These are phyloP conservation scores for Camelina laxa DNA, from an alignment of 345 rosid genomes.

Conservation along the genomic window DNA sequence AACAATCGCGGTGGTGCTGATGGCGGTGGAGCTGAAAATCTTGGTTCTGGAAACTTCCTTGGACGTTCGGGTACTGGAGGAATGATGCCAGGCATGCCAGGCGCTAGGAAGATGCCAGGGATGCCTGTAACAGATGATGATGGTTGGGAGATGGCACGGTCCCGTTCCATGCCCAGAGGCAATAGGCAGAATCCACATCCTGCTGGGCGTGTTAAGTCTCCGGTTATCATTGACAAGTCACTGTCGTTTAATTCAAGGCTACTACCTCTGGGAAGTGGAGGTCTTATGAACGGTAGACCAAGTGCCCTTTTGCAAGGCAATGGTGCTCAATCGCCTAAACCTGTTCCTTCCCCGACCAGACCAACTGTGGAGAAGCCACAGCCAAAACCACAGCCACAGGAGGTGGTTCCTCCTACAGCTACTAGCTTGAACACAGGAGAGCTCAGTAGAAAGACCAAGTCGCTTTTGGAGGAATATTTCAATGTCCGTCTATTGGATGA, in stretches of 20 bases:
- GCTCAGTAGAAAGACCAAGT: conserved; percentile 65
- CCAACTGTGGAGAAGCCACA: conserved; percentile 34
- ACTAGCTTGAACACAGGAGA: conserved; percentile 49
- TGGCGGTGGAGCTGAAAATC: conserved; percentile 36
- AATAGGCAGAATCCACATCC: conserved; percentile 56
- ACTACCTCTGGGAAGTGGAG: conserved; percentile 78
- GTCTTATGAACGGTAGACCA: conserved; percentile 59
- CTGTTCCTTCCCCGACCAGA: conserved; percentile 38
- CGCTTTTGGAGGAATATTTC: conserved; percentile 80
- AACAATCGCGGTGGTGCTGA: conserved; percentile 34
- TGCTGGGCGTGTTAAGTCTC: conserved; percentile 56
- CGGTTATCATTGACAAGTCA: conserved; percentile 48
- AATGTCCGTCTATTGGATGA: conserved; percentile 59
- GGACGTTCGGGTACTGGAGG: conserved; percentile 85
- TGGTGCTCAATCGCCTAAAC: conserved; percentile 36
- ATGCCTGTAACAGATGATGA: conserved; percentile 72
- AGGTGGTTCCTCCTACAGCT: conserved; percentile 40
- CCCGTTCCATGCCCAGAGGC: conserved; percentile 78
- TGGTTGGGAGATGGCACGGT: conserved; percentile 77
- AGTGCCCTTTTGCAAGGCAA: conserved; percentile 84
- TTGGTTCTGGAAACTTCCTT: conserved; percentile 63
- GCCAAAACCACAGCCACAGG: conserved; percentile 29
- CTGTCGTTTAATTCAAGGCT: conserved; percentile 60
- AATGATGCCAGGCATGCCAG: conserved; percentile 99
- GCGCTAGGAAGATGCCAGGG: conserved; percentile 85